These are phyloP conservation scores for Pholiota adiposa DNA, from an alignment of 1,284 basidiomycete genomes.

Conservation along the genomic window DNA sequence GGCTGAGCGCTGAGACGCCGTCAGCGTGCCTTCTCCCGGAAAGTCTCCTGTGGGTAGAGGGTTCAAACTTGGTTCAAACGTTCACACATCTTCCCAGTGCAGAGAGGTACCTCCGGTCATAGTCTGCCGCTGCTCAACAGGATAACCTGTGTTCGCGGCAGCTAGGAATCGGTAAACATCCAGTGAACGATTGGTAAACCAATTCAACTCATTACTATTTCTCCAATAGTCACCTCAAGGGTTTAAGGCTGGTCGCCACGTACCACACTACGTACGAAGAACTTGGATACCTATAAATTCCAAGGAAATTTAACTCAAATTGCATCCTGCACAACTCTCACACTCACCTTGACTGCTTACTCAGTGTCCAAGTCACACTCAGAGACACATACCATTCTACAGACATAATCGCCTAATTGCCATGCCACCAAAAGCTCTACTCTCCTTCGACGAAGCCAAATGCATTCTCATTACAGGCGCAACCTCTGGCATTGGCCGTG, in stretches of 20 bases:
- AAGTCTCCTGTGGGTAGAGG: neutral
- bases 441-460: constrained; percentile 51
- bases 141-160: neutral
- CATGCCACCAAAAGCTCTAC: constrained; percentile 11
- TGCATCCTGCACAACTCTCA: neutral
- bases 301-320: neutral
- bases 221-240: too few species aligned
- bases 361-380: neutral
- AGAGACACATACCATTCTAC: neutral
- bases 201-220: too few species aligned
- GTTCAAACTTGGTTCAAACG: too few species aligned
- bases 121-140: neutral
- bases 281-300: too few species aligned
- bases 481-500: constrained; percentile 64
- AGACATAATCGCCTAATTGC: neutral
- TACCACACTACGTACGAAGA: too few species aligned
- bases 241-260: too few species aligned
- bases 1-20: too few species aligned
- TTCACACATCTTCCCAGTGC: too few species aligned
- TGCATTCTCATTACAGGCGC: constrained; percentile 66
- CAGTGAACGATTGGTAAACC: too few species aligned
- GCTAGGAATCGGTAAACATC: neutral
- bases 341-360: neutral
- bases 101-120: neutral
- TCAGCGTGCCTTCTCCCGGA: too few species aligned